Conservation (phyloP, 176 grass and related monocot genomes). For the Eleusine indica region DNA sequence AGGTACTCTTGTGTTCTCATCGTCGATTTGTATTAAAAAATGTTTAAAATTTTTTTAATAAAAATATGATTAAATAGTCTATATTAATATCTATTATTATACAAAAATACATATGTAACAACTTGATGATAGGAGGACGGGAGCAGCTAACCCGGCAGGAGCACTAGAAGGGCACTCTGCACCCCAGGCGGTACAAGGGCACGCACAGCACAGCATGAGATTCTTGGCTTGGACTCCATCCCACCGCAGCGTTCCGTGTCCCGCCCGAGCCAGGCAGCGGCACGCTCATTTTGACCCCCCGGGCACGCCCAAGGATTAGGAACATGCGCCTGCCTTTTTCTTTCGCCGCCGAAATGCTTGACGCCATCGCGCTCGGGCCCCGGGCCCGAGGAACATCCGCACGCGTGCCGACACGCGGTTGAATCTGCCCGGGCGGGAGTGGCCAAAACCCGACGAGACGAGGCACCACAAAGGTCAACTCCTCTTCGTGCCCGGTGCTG, state of each 20-base stretch:
- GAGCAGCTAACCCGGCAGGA: too few species aligned
- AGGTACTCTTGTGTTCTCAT: too few species aligned
- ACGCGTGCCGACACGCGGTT: constrained; percentile 10
- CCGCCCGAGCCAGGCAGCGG: not conserved
- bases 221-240: constrained; percentile 41
- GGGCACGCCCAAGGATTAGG: not conserved
- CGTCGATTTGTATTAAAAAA: too few species aligned
- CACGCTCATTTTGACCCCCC: not conserved
- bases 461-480: not conserved
- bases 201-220: not conserved
- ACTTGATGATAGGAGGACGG: too few species aligned
- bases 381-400: too few species aligned
- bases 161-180: too few species aligned
- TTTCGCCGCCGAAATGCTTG: constrained; percentile 32
- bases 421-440: not conserved
- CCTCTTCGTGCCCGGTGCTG: not conserved
- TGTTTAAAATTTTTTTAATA: too few species aligned
- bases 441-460: not conserved
- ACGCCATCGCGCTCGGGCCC: not conserved
- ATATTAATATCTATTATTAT: too few species aligned
- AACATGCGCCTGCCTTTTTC: not conserved
- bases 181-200: too few species aligned
- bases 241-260: constrained; percentile 11
- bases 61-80: too few species aligned
- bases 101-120: too few species aligned